Percentiles rank a stretch among this genome's conserved stretches.
These are phyloP conservation scores for Plasmodium malariae DNA, from an alignment of 169 alveolate genomes.

Conservation along the genomic window DNA sequence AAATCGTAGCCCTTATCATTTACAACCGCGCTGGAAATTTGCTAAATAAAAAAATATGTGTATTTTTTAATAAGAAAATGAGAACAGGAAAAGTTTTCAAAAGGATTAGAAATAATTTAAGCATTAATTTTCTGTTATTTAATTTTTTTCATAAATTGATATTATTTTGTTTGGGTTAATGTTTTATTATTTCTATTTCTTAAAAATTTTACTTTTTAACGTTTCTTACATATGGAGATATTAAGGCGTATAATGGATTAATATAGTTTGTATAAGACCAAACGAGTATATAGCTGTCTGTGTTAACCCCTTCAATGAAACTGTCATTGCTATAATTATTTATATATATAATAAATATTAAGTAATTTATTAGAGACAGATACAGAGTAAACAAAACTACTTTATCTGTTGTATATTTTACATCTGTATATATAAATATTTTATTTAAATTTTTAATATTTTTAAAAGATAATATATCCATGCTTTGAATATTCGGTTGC, in stretches of 20 bases:
- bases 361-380: slow-evolving; percentile 44
- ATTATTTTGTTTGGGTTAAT: background rate
- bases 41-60: slow-evolving; percentile 22
- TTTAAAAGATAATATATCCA: slow-evolving; percentile 39
- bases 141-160: too few species aligned
- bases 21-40: slow-evolving; percentile 68
- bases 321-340: slow-evolving; percentile 59
- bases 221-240: slow-evolving; percentile 71
- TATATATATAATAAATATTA: slow-evolving; percentile 43
- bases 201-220: background rate
- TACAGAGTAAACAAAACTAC: slow-evolving; percentile 51
- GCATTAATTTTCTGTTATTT: too few species aligned
- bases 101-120: background rate
- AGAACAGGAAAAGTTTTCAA: background rate
- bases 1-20: slow-evolving; percentile 54
- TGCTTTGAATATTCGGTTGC: slow-evolving; percentile 17
- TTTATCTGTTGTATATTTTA: slow-evolving; percentile 69
- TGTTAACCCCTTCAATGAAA: slow-evolving; percentile 72
- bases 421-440: slow-evolving; percentile 75
- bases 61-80: background rate
- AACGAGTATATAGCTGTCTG: slow-evolving; percentile 71
- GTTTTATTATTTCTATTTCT: too few species aligned
- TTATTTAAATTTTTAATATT: slow-evolving; percentile 57
- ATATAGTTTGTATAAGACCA: slow-evolving; percentile 70
- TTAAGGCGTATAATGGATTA: slow-evolving; percentile 57